phyloP scores from a whole-genome alignment of 768 basidiomycete genomes.

The Gymnopilus dilepis region DNA sequence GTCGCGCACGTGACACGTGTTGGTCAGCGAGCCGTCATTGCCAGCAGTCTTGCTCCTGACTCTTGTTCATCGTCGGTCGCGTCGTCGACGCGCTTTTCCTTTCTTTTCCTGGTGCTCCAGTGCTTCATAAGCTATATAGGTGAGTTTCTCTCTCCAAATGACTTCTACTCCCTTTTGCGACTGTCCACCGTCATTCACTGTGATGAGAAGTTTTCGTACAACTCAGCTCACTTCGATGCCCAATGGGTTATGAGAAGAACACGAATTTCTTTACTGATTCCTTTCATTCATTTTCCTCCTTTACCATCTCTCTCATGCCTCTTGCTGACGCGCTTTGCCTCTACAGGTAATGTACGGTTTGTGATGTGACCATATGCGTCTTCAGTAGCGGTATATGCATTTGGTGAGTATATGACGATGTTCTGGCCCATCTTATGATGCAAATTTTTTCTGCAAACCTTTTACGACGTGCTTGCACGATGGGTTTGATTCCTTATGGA shows the following conservation, averaged over 20 bases:
- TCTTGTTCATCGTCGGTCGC: background rate
- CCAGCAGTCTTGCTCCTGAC: background rate
- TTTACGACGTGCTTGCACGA: slow-evolving; percentile 63
- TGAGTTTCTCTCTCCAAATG: slow-evolving; percentile 14
- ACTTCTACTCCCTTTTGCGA: too few species aligned
- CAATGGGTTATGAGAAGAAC: slow-evolving; percentile 57
- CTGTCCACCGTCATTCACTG: background rate
- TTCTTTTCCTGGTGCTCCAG: too few species aligned
- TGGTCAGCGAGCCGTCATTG: slow-evolving; percentile 10
- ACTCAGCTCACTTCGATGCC: slow-evolving; percentile 75
- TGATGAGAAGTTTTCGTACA: slow-evolving; percentile 37
- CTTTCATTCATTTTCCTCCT: slow-evolving; percentile 2
- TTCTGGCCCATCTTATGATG: slow-evolving; percentile 37
- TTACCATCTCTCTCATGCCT: background rate
- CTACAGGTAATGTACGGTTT: background rate
- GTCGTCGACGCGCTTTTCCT: background rate
- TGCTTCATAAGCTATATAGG: too few species aligned
- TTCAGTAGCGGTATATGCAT: background rate
- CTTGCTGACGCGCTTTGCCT: background rate
- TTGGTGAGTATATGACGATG: slow-evolving; percentile 34
- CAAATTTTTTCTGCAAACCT: slow-evolving; percentile 38
- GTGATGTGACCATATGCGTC: background rate
- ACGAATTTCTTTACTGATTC: slow-evolving; percentile 47
- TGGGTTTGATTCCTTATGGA: slow-evolving; percentile 71
- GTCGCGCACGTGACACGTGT: slow-evolving; percentile 28